Percentiles rank a stretch among this genome's conserved stretches.
These are phyloP conservation scores for Eimeria mitis DNA, from an alignment of 169 alveolate species.

Conservation along the genomic window DNA sequence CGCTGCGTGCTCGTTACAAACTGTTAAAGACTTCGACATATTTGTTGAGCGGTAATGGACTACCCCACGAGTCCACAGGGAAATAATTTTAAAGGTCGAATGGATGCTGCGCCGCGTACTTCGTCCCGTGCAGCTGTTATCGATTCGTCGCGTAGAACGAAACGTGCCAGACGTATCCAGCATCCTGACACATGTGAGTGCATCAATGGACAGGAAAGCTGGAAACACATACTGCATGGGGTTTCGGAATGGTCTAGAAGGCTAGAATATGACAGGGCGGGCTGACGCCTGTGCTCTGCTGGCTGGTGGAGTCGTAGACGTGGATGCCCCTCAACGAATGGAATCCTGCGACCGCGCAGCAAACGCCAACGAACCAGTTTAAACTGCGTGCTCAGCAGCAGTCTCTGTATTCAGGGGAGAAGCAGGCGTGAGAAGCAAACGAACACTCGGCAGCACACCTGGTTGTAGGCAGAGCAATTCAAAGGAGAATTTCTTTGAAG, in stretches of 20 bases:
- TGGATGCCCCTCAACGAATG: constrained; percentile 74
- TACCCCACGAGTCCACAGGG: not conserved
- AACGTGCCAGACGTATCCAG: not conserved
- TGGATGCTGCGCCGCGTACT: not conserved
- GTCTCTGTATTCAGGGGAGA: not conserved
- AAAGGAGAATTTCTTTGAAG: constrained; percentile 58
- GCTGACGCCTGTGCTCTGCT: constrained; percentile 56
- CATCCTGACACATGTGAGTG: not conserved
- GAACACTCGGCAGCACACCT: constrained; percentile 19
- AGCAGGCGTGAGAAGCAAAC: not conserved
- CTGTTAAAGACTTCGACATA: not conserved
- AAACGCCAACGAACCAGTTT: not conserved
- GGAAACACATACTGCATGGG: not conserved
- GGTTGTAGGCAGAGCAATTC: constrained; percentile 76
- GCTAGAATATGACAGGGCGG: constrained; percentile 58
- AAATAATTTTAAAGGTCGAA: not conserved
- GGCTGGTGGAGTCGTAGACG: constrained; percentile 66
- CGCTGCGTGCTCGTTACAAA: not conserved
- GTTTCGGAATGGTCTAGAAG: not conserved
- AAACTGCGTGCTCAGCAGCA: not conserved
- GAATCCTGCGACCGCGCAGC: constrained; percentile 64
- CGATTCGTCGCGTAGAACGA: not conserved
- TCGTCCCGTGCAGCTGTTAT: not conserved
- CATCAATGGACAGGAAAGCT: not conserved
- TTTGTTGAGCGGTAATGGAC: not conserved